phyloP scores from a whole-genome alignment of 2,329 filamentous ascomycete genomes.

The Malbranchea zuffiana region DNA sequence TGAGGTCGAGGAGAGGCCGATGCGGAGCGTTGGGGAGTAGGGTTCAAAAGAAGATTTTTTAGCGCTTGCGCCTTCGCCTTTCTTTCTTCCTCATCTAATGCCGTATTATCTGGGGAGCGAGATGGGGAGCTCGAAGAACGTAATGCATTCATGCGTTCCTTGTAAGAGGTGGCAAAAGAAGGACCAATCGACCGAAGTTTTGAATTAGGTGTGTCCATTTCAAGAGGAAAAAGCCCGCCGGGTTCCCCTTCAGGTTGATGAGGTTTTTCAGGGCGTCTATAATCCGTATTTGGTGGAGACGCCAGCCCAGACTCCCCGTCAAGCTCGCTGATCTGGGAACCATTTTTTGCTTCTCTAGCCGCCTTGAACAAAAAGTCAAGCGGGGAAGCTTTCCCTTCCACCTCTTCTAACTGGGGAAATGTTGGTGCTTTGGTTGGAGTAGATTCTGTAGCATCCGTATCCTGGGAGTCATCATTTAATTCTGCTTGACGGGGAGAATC shows the following conservation, averaged over 20 bases:
- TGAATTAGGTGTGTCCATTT: slow-evolving; percentile 32
- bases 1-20: slow-evolving; percentile 22
- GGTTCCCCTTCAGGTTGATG: slow-evolving; percentile 38
- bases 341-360: slow-evolving; percentile 55
- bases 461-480: slow-evolving; percentile 32
- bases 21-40: slow-evolving; percentile 27
- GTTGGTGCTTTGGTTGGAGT: slow-evolving; percentile 37
- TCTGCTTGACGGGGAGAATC: slow-evolving; percentile 26
- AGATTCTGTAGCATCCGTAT: slow-evolving; percentile 27
- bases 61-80: slow-evolving; percentile 36
- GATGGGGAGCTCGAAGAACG: slow-evolving; percentile 29
- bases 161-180: slow-evolving; percentile 52
- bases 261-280: slow-evolving; percentile 19
- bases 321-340: slow-evolving; percentile 41
- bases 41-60: slow-evolving; percentile 37
- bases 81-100: slow-evolving; percentile 31
- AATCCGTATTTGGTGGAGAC: slow-evolving; percentile 41
- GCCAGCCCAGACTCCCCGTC: slow-evolving; percentile 35
- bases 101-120: slow-evolving; percentile 16
- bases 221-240: slow-evolving; percentile 54
- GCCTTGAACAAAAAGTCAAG: slow-evolving; percentile 86
- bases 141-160: slow-evolving; percentile 36
- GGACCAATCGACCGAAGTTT: slow-evolving; percentile 46
- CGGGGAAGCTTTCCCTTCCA: slow-evolving; percentile 54
- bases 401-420: slow-evolving; percentile 21